Evolutionary conservation across 106 monocot species (phyloP).

Genomic region (Apostasia ramifera): DNA sequence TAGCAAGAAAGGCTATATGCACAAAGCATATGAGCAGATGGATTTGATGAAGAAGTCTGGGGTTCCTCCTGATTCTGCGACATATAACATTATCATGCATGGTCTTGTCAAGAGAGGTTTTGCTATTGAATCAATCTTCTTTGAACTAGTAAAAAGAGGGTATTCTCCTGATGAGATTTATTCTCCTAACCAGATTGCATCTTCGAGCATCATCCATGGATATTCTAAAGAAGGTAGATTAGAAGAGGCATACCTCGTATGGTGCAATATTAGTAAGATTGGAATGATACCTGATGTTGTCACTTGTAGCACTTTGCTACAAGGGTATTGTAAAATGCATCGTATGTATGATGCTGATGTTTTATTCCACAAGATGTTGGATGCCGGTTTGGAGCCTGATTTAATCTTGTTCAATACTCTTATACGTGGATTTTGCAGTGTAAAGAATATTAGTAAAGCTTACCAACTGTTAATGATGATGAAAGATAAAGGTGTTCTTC

Average conservation of each 20-base stretch:
- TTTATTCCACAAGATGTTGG: slow-evolving; percentile 46
- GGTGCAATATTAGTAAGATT: slow-evolving; percentile 27
- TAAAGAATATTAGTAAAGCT: slow-evolving; percentile 30
- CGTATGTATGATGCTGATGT: slow-evolving; percentile 31
- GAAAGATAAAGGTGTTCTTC: slow-evolving; percentile 24
- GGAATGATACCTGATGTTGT: slow-evolving; percentile 37
- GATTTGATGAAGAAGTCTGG: slow-evolving; percentile 32
- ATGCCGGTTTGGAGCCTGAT: slow-evolving; percentile 44
- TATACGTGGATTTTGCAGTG: slow-evolving; percentile 36
- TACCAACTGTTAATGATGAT: slow-evolving; percentile 23
- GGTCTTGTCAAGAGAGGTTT: slow-evolving; percentile 43
- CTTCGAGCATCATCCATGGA: slow-evolving; percentile 30
- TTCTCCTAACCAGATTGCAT: slow-evolving; percentile 36
- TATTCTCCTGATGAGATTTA: slow-evolving; percentile 36
- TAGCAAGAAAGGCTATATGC: slow-evolving; percentile 25
- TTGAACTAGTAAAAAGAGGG: slow-evolving; percentile 35
- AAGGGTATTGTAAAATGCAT: slow-evolving; percentile 27
- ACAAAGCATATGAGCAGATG: slow-evolving; percentile 24
- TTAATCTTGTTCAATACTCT: slow-evolving; percentile 46
- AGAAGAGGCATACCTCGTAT: slow-evolving; percentile 38
- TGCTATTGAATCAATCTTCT: slow-evolving; percentile 20
- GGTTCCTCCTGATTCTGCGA: slow-evolving; percentile 28
- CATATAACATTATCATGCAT: slow-evolving; percentile 56
- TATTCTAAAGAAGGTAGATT: slow-evolving; percentile 28
- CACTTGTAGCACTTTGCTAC: slow-evolving; percentile 37